Conservation (phyloP, 1,284 basidiomycete species). For the Heterobasidion annosum region DNA sequence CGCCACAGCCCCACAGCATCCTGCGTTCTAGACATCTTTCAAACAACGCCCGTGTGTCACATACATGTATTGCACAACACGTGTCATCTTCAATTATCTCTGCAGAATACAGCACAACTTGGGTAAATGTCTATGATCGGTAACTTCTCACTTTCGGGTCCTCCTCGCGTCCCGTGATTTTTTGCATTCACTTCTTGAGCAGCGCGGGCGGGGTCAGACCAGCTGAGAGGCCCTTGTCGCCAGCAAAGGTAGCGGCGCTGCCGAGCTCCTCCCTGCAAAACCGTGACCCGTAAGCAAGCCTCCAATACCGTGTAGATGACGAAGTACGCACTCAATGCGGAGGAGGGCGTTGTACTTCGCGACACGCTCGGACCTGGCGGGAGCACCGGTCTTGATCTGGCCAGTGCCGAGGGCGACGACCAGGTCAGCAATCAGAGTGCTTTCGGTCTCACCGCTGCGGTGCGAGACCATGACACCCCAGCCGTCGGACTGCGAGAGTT, state of each 20-base stretch:
- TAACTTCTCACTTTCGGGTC: neutral
- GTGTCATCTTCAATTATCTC: too few species aligned
- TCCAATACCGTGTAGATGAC: neutral
- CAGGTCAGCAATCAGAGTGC: slow-evolving; percentile 96
- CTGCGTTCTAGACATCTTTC: too few species aligned
- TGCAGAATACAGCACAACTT: neutral
- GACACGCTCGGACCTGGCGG: slow-evolving; percentile 88
- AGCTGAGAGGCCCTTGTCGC: slow-evolving; percentile 71
- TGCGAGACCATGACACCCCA: slow-evolving; percentile 99
- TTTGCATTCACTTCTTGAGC: slow-evolving; percentile 44
- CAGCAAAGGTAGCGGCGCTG: slow-evolving; percentile 64
- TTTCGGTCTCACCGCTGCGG: slow-evolving; percentile 95
- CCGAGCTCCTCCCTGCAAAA: slow-evolving; percentile 65
- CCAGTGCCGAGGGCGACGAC: slow-evolving; percentile 90
- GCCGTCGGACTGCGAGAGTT: slow-evolving; percentile 92
- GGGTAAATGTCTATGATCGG: neutral
- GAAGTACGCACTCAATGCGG: slow-evolving; percentile 75
- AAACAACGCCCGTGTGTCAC: too few species aligned
- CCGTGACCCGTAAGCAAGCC: slow-evolving; percentile 10
- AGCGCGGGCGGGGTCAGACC: slow-evolving; percentile 69
- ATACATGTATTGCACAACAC: too few species aligned
- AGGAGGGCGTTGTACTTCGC: slow-evolving; percentile 90
- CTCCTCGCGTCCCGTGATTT: neutral
- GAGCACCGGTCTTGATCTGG: slow-evolving; percentile 98
- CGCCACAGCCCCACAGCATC: too few species aligned